phyloP scores from a whole-genome alignment of 2,329 filamentous ascomycete species.

The Pseudomassariella vexata region DNA sequence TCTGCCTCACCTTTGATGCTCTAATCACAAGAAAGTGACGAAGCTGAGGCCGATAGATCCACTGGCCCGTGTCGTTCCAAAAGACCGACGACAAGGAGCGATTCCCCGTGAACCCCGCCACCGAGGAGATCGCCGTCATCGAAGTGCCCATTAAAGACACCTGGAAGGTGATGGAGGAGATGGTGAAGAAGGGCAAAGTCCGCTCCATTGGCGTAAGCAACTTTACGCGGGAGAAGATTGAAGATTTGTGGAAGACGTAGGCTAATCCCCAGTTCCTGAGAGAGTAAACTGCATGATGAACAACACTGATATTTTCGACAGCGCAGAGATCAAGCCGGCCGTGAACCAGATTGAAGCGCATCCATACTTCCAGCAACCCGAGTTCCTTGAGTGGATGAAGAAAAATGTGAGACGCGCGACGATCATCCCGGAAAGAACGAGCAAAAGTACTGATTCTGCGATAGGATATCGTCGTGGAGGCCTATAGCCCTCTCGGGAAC shows the following conservation, averaged over 20 bases:
- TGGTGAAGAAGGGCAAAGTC: slow-evolving; percentile 47
- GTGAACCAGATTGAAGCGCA: slow-evolving; percentile 48
- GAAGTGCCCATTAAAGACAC: slow-evolving; percentile 16
- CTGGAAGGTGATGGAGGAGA: slow-evolving; percentile 23
- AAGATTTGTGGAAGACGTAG: slow-evolving; percentile 40
- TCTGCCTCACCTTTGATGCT: neutral
- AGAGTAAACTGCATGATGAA: too few species aligned
- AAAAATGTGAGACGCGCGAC: slow-evolving; percentile 8
- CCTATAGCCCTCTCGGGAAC: slow-evolving; percentile 55
- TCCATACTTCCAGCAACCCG: slow-evolving; percentile 37
- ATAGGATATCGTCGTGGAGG: slow-evolving; percentile 10
- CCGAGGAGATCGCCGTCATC: slow-evolving; percentile 15
- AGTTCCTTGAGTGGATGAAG: slow-evolving; percentile 9
- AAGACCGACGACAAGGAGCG: slow-evolving; percentile 5
- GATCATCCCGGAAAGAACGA: too few species aligned
- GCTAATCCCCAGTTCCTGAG: slow-evolving; percentile 10
- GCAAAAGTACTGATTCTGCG: neutral
- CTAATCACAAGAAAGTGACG: too few species aligned
- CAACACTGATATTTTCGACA: slow-evolving; percentile 6
- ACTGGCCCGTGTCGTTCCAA: slow-evolving; percentile 29
- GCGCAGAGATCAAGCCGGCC: slow-evolving; percentile 39
- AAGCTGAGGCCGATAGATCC: slow-evolving; percentile 18
- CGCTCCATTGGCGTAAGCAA: slow-evolving; percentile 55
- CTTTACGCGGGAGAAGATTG: slow-evolving; percentile 47
- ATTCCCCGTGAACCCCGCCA: slow-evolving; percentile 15